These are phyloP conservation scores for Kodamaea restingae DNA, from an alignment of 805 yeast species.

Conservation along the genomic window DNA sequence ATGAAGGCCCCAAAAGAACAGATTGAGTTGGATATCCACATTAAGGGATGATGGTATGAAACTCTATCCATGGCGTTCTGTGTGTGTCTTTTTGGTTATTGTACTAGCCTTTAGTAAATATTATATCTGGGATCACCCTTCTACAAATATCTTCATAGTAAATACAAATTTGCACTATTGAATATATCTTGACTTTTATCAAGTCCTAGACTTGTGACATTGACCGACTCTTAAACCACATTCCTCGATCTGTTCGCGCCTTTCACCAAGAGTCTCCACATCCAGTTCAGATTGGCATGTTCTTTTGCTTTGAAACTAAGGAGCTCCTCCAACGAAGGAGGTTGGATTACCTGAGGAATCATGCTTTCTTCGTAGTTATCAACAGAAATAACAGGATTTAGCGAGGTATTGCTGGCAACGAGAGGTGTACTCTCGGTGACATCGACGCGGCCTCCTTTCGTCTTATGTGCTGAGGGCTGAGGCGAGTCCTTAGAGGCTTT, in stretches of 20 bases:
- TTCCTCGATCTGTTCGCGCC: neutral
- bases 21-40: constrained; percentile 26
- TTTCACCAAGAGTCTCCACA: neutral
- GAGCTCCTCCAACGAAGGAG: constrained; percentile 30
- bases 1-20: constrained; percentile 9
- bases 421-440: constrained; percentile 2
- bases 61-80: no score
- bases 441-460: constrained; percentile 2
- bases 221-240: neutral
- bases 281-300: constrained; percentile 2
- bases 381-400: constrained; percentile 21
- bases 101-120: no score
- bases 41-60: constrained; percentile 11
- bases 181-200: no score
- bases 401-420: constrained; percentile 1
- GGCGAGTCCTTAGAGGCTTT: constrained; percentile 4
- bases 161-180: no score
- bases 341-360: constrained; percentile 31
- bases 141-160: no score
- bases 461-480: neutral
- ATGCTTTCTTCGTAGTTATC: constrained; percentile 27
- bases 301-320: constrained; percentile 18
- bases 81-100: no score
- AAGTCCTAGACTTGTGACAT: no score
- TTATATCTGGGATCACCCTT: no score